These are phyloP conservation scores for Pezicula rhizophila DNA, from an alignment of 2,329 filamentous ascomycete genomes.

Conservation along the genomic window DNA sequence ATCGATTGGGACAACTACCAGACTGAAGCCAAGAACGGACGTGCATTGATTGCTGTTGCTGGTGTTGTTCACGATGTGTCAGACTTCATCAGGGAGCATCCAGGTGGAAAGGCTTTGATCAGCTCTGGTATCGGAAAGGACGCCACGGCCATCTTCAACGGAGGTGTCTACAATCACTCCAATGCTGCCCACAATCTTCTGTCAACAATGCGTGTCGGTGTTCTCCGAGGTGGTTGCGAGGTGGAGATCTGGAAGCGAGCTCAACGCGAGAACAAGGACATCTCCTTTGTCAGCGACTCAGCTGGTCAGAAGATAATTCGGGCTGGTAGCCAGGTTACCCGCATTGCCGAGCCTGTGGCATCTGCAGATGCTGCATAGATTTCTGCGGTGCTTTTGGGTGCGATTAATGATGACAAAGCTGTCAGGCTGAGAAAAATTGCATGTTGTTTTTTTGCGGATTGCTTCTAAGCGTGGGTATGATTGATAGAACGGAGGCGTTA, in stretches of 20 bases:
- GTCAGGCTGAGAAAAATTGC: slow-evolving; percentile 8
- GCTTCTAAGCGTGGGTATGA: slow-evolving; percentile 10
- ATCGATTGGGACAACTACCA: slow-evolving; percentile 85
- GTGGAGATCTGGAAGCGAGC: slow-evolving; percentile 91
- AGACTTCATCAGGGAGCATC: slow-evolving; percentile 82
- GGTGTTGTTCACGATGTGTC: slow-evolving; percentile 82
- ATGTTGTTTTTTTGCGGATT: slow-evolving; percentile 3
- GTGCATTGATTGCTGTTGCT: slow-evolving; percentile 69
- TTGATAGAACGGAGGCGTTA: background rate
- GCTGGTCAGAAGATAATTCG: slow-evolving; percentile 77
- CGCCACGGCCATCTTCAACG: slow-evolving; percentile 86
- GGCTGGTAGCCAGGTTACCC: slow-evolving; percentile 80
- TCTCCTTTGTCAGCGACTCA: slow-evolving; percentile 73
- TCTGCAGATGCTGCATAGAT: slow-evolving; percentile 75
- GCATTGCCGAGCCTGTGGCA: slow-evolving; percentile 70
- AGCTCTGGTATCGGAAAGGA: slow-evolving; percentile 78
- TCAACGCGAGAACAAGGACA: slow-evolving; percentile 78
- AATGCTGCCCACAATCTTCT: slow-evolving; percentile 87
- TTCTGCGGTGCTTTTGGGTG: slow-evolving; percentile 1
- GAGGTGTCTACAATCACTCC: slow-evolving; percentile 83
- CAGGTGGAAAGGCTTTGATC: slow-evolving; percentile 86
- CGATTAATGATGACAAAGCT: slow-evolving; percentile 10
- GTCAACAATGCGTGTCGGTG: slow-evolving; percentile 81
- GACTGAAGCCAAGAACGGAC: slow-evolving; percentile 69
- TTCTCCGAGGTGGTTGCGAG: slow-evolving; percentile 79